Percentiles rank a stretch among this genome's conserved stretches.
Evolutionary conservation across 257 asterid genomes (phyloP).

Genomic region (Salvia miltiorrhiza): DNA sequence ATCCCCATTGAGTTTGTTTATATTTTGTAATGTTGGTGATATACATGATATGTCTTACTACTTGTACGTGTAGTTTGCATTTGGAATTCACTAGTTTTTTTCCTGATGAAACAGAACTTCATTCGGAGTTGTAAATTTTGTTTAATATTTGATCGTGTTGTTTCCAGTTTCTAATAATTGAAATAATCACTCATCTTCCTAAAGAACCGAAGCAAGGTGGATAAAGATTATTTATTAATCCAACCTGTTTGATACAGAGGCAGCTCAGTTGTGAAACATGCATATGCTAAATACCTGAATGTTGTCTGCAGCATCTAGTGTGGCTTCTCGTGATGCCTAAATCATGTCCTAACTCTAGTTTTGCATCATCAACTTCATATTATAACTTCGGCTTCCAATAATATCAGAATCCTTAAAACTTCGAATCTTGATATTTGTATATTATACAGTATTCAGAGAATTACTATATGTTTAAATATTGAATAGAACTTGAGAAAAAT

Average conservation of each 20-base stretch:
- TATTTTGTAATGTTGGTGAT: slow-evolving; percentile 24
- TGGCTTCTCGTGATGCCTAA: background rate
- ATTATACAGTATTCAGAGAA: too few species aligned
- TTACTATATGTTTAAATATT: too few species aligned
- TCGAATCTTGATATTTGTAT: background rate
- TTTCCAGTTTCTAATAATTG: slow-evolving; percentile 14
- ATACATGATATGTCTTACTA: background rate
- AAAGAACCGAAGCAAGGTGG: slow-evolving; percentile 25
- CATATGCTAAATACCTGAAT: too few species aligned
- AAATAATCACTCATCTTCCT: slow-evolving; percentile 36
- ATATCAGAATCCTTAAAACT: background rate
- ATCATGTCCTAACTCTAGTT: background rate
- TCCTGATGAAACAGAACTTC: background rate
- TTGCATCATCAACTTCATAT: background rate
- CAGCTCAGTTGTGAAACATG: too few species aligned
- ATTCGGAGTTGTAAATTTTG: background rate
- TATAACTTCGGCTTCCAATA: background rate
- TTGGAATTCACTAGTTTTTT: background rate
- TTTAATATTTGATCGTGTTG: background rate
- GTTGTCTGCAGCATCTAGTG: background rate
- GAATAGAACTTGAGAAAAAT: background rate
- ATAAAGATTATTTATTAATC: slow-evolving; percentile 20
- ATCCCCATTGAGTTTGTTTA: slow-evolving; percentile 14
- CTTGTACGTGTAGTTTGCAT: slow-evolving; percentile 9
- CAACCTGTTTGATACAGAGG: background rate